A percentile compares a stretch with the other conserved stretches of the same genome.
These are phyloP conservation scores for Phytophthora europaea DNA, from an alignment of 352 stramenopile species.

Conservation along the genomic window DNA sequence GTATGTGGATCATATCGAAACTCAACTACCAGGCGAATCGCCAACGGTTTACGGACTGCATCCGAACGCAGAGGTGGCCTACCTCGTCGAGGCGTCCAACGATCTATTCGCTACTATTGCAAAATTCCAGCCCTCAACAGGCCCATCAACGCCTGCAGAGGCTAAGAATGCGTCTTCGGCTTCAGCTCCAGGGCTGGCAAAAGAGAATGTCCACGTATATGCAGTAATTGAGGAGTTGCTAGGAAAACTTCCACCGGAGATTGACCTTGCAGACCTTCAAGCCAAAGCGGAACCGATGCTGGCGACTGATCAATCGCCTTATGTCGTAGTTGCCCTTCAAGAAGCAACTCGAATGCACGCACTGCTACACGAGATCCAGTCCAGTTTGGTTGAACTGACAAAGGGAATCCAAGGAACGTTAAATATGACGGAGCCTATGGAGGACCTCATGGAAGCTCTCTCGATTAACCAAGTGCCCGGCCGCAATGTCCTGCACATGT, in stretches of 20 bases:
- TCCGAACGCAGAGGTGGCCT: conserved; percentile 85
- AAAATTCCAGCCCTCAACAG: conserved; percentile 85
- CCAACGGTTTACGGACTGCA: conserved; percentile 80
- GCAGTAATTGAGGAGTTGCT: conserved; percentile 67
- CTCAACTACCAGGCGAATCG: conserved; percentile 69
- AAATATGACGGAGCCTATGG: conserved; percentile 93
- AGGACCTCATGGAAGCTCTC: conserved; percentile 81
- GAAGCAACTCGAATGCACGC: conserved; percentile 82
- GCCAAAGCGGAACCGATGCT: conserved; percentile 64
- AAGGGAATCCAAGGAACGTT: conserved; percentile 88
- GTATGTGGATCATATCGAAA: conserved; percentile 92
- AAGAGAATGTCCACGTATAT: conserved; percentile 47
- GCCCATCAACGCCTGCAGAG: conserved; percentile 56
- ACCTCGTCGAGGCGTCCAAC: conserved; percentile 79
- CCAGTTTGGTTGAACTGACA: conserved; percentile 71
- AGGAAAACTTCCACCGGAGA: conserved; percentile 66
- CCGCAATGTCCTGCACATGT: conserved; percentile 76
- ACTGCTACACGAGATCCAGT: conserved; percentile 70
- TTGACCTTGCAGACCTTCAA: conserved; percentile 68
- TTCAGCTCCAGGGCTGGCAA: conserved; percentile 18
- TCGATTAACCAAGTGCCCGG: conserved; percentile 82
- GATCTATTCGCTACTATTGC: conserved; percentile 90
- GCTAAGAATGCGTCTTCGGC: conserved; percentile 14
- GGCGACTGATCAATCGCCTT: conserved; percentile 74
- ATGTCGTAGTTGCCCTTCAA: conserved; percentile 86